Evolutionary conservation across 306 rosid species (phyloP), one percentile per base, ranked within the genome.

Genomic region (Cicer cuneatum): DNA sequence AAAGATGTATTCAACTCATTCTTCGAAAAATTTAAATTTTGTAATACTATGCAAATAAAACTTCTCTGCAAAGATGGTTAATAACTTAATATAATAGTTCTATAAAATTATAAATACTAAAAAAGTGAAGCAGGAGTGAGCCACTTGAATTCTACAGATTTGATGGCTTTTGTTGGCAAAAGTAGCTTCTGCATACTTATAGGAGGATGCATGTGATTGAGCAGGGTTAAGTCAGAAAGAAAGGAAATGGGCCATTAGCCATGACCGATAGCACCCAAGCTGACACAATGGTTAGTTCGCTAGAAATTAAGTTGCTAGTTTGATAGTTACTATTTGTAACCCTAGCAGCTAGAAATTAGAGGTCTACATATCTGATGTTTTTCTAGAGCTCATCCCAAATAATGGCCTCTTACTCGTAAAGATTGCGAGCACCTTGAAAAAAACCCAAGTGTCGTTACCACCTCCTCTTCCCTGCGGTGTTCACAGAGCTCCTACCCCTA

Each of bases 141-240:
- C 69, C 48, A 43, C 78, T 59, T 14, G 29, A 46, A 58, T 45
- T 72, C 69, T 43, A 10, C 2, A 42, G 58, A 72, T 10, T 21
- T 58, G 19, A 13, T 56, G 45, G 15, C 45, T 45, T 24, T 42
- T 33, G 15, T 21, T 21, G 38, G 43, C 46, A 58, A 40, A 42
- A 7, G 16, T 3, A 42, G 13, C 7, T 43, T 33, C 29, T 9
- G 59, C n/a, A 13, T 47, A 14, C 14, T 16, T 8, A 42, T 42
- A 42, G 47, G 47, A 42, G 8, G 47, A 10, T 29, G 47, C 7
- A 11, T 7, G 47, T 1, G 47, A 42, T 42, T 7, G 8, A 42
- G 47, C 11, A 1, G 47, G 47, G 9, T 42, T 43, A 43, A 5
- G 13, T 43, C 48, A 43, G 48, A 43, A 9, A 43, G 13, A 12